Evolutionary conservation across 495 filamentous ascomycete species (phyloP).

Genomic region (Aspergillus sclerotiicarbonarius): DNA sequence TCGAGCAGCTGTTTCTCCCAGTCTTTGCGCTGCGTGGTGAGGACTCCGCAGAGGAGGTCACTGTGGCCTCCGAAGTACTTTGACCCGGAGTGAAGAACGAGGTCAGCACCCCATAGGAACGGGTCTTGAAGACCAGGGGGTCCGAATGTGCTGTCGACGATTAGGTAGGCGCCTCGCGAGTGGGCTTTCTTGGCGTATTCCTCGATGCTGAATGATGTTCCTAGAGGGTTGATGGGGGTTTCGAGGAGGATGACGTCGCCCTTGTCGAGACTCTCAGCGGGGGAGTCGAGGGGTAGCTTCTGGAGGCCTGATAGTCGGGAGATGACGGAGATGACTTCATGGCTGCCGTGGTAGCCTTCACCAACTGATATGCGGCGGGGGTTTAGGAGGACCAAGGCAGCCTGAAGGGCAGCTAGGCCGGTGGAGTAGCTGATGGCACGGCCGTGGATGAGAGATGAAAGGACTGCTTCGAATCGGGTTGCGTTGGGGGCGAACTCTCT

Average conservation of each 20-base stretch:
- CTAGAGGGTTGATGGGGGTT: constrained; percentile 80
- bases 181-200: constrained; percentile 65
- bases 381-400: constrained; percentile 65
- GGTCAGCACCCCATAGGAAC: constrained; percentile 69
- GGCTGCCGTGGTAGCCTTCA: constrained; percentile 81
- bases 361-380: constrained; percentile 70
- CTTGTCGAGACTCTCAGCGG: constrained; percentile 45
- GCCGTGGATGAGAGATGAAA: constrained; percentile 63
- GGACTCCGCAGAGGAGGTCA: constrained; percentile 78
- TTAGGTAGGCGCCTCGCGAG: constrained; percentile 59
- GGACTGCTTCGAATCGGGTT: constrained; percentile 70
- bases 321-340: constrained; percentile 67
- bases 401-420: constrained; percentile 81
- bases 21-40: constrained; percentile 53
- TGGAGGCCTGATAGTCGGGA: constrained; percentile 61
- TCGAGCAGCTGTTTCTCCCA: constrained; percentile 51
- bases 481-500: constrained; percentile 67
- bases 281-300: constrained; percentile 56
- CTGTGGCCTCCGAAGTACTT: constrained; percentile 90
- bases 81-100: constrained; percentile 79
- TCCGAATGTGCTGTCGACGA: constrained; percentile 81
- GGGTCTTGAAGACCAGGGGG: constrained; percentile 81
- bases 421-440: constrained; percentile 68
- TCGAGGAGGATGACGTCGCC: constrained; percentile 84
- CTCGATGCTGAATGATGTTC: constrained; percentile 64